These are phyloP conservation scores for Exserohilum rostratum DNA, from an alignment of 2,329 filamentous ascomycete genomes.

Conservation along the genomic window DNA sequence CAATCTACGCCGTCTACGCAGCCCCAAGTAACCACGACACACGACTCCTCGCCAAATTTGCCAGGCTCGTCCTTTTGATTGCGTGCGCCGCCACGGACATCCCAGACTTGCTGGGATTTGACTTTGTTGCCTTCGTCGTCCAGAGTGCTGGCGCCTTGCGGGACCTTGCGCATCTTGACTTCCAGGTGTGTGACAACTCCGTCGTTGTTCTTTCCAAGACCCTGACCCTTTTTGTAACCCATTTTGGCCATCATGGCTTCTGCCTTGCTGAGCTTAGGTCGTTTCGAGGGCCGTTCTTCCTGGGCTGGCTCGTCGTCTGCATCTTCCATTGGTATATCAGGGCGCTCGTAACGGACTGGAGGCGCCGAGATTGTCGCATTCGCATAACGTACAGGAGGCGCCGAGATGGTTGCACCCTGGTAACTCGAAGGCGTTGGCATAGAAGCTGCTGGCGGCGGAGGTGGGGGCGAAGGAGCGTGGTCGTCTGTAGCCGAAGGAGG, in stretches of 20 bases:
- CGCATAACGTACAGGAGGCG: slow-evolving; percentile 76
- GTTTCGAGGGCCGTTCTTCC: slow-evolving; percentile 52
- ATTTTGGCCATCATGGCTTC: slow-evolving; percentile 90
- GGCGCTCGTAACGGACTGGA: slow-evolving; percentile 71
- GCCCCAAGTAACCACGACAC: slow-evolving; percentile 79
- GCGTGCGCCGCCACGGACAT: slow-evolving; percentile 75
- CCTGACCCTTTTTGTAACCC: slow-evolving; percentile 87
- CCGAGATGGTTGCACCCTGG: slow-evolving; percentile 67
- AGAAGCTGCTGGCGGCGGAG: slow-evolving; percentile 40
- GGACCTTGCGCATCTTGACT: slow-evolving; percentile 52
- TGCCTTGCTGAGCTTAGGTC: slow-evolving; percentile 56
- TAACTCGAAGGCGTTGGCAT: slow-evolving; percentile 52
- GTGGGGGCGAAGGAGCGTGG: slow-evolving; percentile 22
- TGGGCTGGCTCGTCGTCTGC: slow-evolving; percentile 15
- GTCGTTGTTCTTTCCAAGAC: slow-evolving; percentile 79
- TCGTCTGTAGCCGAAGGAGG: slow-evolving; percentile 20
- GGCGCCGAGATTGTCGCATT: slow-evolving; percentile 75
- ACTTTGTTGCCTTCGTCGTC: slow-evolving; percentile 58
- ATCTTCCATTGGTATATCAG: slow-evolving; percentile 20
- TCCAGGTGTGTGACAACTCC: slow-evolving; percentile 88
- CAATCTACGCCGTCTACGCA: slow-evolving; percentile 90
- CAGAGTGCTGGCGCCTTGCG: slow-evolving; percentile 24
- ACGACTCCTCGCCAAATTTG: slow-evolving; percentile 65
- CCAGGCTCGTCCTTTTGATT: slow-evolving; percentile 44
- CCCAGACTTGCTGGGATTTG: slow-evolving; percentile 59